A percentile compares a stretch with the other conserved stretches of the same genome.
Evolutionary conservation across 2,329 filamentous ascomycete genomes (phyloP).

Genomic region (Fusarium duplospermum): DNA sequence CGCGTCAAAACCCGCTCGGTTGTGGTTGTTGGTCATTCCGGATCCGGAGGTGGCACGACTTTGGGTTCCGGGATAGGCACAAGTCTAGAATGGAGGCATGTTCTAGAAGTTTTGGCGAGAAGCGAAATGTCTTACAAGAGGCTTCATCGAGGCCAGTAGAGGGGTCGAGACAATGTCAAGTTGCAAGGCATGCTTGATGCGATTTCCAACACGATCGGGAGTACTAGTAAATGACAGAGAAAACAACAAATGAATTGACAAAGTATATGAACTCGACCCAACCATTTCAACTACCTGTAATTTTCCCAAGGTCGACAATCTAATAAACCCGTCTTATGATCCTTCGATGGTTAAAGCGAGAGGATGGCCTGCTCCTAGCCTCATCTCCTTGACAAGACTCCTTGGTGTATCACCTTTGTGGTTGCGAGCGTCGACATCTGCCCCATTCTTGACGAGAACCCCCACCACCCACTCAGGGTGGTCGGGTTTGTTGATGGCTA

Average conservation of each 20-base stretch:
- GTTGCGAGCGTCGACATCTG: neutral
- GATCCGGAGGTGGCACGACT: neutral
- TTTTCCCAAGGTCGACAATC: neutral
- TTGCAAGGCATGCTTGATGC: neutral
- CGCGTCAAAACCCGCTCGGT: neutral
- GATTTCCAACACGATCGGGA: neutral
- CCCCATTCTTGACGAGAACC: neutral
- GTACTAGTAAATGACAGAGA: neutral
- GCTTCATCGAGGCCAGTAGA: neutral
- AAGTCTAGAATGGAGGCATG: neutral
- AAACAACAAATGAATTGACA: neutral
- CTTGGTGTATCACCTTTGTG: neutral
- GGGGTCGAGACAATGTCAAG: neutral
- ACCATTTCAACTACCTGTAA: neutral
- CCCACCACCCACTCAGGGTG: too few relatives aligned
- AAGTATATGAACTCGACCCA: neutral
- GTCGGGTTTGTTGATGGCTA: rapidly evolving
- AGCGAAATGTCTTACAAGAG: neutral
- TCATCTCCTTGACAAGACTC: rapidly evolving
- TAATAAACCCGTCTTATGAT: neutral
- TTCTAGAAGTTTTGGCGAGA: neutral
- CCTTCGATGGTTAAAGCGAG: neutral
- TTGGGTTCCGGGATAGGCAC: neutral
- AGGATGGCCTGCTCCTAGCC: neutral
- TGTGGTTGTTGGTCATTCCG: neutral